Base-by-base conservation (phyloP, 441 rosid genomes). In the Cnidoscolus chayamansa region DNA sequence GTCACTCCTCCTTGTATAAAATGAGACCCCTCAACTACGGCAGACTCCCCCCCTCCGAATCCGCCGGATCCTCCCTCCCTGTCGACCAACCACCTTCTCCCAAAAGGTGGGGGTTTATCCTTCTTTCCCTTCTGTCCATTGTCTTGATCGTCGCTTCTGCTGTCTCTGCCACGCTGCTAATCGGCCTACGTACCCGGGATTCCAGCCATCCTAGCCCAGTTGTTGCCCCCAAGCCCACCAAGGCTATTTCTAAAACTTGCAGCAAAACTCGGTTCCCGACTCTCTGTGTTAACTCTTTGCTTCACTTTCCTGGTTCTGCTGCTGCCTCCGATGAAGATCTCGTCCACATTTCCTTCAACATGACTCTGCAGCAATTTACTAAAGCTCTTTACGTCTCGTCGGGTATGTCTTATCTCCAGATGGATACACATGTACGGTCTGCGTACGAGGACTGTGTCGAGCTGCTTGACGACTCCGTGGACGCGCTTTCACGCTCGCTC, bases 401-500 rank as follows among this genome's bases (percentile, higher is more conserved):
- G 3, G 64, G 77, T 0, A 84, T 92, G 81, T 81, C 83, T 66
- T 80, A 67, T 74, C 73, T 83, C 74, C 76, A 81, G 74, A 90
- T 92, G 97, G 84, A 81, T 16, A 76, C 90, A 4, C 85, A 51
- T 47, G 88, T 70, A 17, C 88, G 94, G 19, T 84, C 97, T 4
- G 97, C 98, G 8, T 94, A 74, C 84, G 93, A 89, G 10, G 94
- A 90, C 25, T 94, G 97, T 78, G 82, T 92, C 80, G 97, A 94
- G 88, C 96, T 94, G 7, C 84, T 92, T 0, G 97, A 92, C 1
- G 94, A 88, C 68, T 88, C 98, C 0, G 80, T 94, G 2, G 90
- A 90, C 76, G 87, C 92, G 1, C 89, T 94, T 64, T 76, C 90
- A 0, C 88, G 85, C 37, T 85, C 98, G 0, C 90, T 92, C 32